These are phyloP conservation scores for Nannizziopsis barbatae DNA, from an alignment of 2,329 filamentous ascomycete species.

Conservation along the genomic window DNA sequence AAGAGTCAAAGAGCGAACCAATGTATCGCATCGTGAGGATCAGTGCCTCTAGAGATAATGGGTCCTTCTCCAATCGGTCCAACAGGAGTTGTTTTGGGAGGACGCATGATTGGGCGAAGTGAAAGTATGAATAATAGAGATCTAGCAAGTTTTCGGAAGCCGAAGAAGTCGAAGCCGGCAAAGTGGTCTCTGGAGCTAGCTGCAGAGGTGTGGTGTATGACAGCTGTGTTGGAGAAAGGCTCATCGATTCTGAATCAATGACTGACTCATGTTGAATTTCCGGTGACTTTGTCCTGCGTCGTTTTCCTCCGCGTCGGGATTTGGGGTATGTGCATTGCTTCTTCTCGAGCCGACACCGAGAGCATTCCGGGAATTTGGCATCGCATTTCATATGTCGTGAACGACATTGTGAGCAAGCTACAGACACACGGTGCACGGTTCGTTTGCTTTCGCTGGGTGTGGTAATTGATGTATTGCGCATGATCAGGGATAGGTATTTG, in stretches of 20 bases:
- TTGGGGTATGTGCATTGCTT: slow-evolving; percentile 40
- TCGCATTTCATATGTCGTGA: slow-evolving; percentile 40
- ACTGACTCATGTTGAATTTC: not conserved
- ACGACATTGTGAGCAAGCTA: slow-evolving; percentile 26
- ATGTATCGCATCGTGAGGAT: slow-evolving; percentile 23
- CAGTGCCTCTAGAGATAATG: slow-evolving; percentile 17
- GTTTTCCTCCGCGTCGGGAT: slow-evolving; percentile 37
- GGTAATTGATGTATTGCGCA: not conserved
- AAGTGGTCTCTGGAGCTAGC: not conserved
- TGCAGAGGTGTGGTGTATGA: not conserved
- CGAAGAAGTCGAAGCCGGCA: not conserved
- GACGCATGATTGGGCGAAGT: slow-evolving; percentile 23
- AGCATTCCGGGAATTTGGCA: slow-evolving; percentile 34
- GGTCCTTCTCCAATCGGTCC: slow-evolving; percentile 8
- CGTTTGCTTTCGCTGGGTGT: not conserved
- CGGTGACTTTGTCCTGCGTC: slow-evolving; percentile 14
- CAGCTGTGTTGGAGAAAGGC: not conserved
- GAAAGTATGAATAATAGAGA: slow-evolving; percentile 27
- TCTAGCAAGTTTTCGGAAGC: slow-evolving; percentile 7
- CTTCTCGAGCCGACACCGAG: slow-evolving; percentile 32
- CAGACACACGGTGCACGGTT: slow-evolving; percentile 10
- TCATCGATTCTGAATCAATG: not conserved
- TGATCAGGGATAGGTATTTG: not conserved
- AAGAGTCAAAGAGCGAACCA: slow-evolving; percentile 19
- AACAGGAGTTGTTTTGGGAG: slow-evolving; percentile 18